Percentiles rank a stretch among this genome's conserved stretches.
phyloP scores from a whole-genome alignment of 2,329 filamentous ascomycete species.

The Sporothrix luriei region DNA sequence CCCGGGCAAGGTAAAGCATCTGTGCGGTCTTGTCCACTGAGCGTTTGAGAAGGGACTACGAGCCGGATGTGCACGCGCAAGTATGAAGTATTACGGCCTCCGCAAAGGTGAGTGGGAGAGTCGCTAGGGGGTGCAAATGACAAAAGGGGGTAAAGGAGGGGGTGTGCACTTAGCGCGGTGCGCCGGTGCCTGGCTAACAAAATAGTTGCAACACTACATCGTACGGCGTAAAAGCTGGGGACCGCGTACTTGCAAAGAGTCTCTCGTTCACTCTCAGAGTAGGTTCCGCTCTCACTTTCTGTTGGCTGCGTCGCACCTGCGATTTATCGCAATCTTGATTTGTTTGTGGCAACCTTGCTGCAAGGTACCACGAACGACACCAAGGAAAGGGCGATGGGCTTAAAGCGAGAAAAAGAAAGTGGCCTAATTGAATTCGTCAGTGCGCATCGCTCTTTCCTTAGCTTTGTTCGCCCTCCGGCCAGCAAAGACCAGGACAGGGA shows the following conservation, averaged over 20 bases:
- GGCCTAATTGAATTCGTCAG: conserved; percentile 24
- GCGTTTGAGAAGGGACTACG: neutral
- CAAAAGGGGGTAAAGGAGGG: neutral
- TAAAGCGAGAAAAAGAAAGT: conserved; percentile 1
- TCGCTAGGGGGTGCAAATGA: conserved; percentile 17
- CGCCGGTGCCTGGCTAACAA: conserved; percentile 13
- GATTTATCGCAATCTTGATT: neutral
- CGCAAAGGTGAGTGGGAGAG: neutral
- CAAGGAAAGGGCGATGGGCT: neutral
- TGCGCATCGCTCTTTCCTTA: conserved; percentile 22
- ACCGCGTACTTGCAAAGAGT: neutral
- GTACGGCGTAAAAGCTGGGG: neutral
- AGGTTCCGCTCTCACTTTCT: neutral
- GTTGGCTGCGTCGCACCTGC: neutral
- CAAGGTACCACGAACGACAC: conserved; percentile 7
- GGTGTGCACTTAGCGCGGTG: conserved; percentile 23
- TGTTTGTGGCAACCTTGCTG: neutral
- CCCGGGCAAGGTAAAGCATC: conserved; percentile 12
- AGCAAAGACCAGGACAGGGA: conserved; percentile 2
- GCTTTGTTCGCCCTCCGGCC: neutral
- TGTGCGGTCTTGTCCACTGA: conserved; percentile 10
- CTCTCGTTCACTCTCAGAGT: neutral
- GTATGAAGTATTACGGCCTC: neutral
- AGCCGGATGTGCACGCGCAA: neutral
- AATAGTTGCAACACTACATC: neutral